Conservation (phyloP, 345 rosid genomes). For the Bruguiera parviflora region DNA sequence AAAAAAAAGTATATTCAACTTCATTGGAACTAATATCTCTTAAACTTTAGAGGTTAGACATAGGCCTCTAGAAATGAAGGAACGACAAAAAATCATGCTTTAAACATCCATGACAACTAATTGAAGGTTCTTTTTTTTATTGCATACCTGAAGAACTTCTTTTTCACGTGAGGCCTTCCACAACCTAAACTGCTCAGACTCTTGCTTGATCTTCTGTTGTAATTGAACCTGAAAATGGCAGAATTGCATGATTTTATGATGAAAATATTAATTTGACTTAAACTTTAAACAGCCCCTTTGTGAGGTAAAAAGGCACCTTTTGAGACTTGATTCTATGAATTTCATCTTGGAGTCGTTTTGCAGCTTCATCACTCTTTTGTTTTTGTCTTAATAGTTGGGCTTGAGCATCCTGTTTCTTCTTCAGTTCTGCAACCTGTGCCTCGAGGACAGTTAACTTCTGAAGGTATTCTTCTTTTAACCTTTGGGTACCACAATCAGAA, state of each 20-base stretch:
- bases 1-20: too few species aligned
- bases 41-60: too few species aligned
- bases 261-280: neutral
- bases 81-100: neutral
- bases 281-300: neutral
- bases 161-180: conserved; percentile 95
- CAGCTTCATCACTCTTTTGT: conserved; percentile 93
- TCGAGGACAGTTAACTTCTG: conserved; percentile 87
- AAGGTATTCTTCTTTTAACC: conserved; percentile 76
- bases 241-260: conserved; percentile 4
- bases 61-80: too few species aligned
- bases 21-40: too few species aligned
- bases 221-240: conserved; percentile 63
- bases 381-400: conserved; percentile 90
- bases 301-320: conserved; percentile 46
- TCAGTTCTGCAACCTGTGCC: conserved; percentile 85
- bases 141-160: conserved; percentile 90
- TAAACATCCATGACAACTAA: neutral
- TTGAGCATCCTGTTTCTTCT: conserved; percentile 97
- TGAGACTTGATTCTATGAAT: conserved; percentile 86
- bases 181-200: conserved; percentile 77
- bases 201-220: conserved; percentile 92
- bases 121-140: neutral
- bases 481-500: conserved; percentile 79
- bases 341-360: conserved; percentile 77